Conservation (phyloP, 192 early-diverging fungal species). For the Coemansia asiatica region DNA sequence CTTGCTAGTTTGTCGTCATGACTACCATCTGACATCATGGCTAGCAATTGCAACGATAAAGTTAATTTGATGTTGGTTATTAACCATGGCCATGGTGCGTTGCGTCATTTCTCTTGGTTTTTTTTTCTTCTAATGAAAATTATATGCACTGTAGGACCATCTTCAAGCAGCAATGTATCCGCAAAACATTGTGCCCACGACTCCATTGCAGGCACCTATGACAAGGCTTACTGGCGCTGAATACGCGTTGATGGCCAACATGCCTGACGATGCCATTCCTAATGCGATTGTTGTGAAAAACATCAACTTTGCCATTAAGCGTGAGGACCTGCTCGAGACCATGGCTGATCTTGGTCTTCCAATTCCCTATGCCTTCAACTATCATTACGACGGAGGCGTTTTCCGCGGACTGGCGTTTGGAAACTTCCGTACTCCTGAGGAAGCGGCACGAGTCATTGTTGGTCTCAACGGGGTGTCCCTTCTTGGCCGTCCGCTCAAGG, state of each 20-base stretch:
- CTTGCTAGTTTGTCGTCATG: not conserved
- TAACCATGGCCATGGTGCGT: not conserved
- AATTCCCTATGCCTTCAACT: slow-evolving; percentile 78
- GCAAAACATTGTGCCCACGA: slow-evolving; percentile 40
- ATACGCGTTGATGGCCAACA: slow-evolving; percentile 55
- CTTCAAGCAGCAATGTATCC: slow-evolving; percentile 53
- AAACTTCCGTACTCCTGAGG: slow-evolving; percentile 75
- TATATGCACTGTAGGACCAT: slow-evolving; percentile 39
- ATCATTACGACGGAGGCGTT: slow-evolving; percentile 77
- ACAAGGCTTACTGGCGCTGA: slow-evolving; percentile 49
- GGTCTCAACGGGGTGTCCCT: slow-evolving; percentile 72
- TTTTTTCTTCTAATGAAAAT: not conserved
- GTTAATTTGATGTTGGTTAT: not conserved
- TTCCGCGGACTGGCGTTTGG: slow-evolving; percentile 82
- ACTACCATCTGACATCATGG: not conserved
- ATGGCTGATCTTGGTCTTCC: slow-evolving; percentile 71
- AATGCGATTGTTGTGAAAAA: slow-evolving; percentile 83
- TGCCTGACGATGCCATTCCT: slow-evolving; percentile 62
- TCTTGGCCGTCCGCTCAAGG: slow-evolving; percentile 70
- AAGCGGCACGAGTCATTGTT: slow-evolving; percentile 68
- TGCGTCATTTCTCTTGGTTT: not conserved
- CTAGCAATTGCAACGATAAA: not conserved
- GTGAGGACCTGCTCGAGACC: slow-evolving; percentile 69
- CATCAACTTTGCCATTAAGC: slow-evolving; percentile 78
- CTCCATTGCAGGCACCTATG: slow-evolving; percentile 42